phyloP scores from a whole-genome alignment of 768 basidiomycete species.

The Tricholoma sp. region DNA sequence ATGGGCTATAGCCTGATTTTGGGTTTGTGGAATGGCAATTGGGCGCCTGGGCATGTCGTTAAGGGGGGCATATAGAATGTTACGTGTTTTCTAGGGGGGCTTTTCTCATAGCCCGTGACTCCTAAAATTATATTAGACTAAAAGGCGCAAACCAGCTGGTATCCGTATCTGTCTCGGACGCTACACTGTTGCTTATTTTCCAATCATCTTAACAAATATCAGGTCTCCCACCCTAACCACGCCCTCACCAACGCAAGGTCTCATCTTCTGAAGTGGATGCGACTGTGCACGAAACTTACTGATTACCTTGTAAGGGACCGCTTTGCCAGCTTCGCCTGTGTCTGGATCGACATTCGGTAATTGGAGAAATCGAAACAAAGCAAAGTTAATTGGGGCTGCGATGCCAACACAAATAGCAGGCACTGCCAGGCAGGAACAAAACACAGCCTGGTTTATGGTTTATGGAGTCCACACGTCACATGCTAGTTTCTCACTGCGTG shows the following conservation, averaged over 20 bases:
- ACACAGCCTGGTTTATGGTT: too few relatives aligned
- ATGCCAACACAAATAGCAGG: background rate
- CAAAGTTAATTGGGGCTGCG: background rate
- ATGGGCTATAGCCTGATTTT: constrained; percentile 10
- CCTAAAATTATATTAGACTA: too few relatives aligned
- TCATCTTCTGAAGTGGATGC: constrained; percentile 33
- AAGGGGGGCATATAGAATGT: background rate
- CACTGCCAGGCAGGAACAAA: background rate
- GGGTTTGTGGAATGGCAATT: constrained; percentile 11
- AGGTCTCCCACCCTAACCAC: constrained; percentile 56
- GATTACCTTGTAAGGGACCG: constrained; percentile 70
- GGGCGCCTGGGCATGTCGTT: background rate
- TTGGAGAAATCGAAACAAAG: too few relatives aligned
- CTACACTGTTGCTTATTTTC: background rate
- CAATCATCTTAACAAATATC: constrained; percentile 42
- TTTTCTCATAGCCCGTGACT: too few relatives aligned
- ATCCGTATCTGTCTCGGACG: too few relatives aligned
- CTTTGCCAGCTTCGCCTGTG: constrained; percentile 62
- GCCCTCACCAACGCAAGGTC: constrained; percentile 28
- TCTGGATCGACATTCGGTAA: constrained; percentile 69
- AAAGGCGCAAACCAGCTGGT: too few relatives aligned
- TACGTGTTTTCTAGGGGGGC: background rate
- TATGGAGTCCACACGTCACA: too few relatives aligned
- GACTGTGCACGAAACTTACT: constrained; percentile 68
- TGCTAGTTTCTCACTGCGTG: too few relatives aligned